A percentile compares a stretch with the other conserved stretches of the same genome.
Evolutionary conservation across 345 rosid species (phyloP).

Genomic region (Melastoma malabathricum): DNA sequence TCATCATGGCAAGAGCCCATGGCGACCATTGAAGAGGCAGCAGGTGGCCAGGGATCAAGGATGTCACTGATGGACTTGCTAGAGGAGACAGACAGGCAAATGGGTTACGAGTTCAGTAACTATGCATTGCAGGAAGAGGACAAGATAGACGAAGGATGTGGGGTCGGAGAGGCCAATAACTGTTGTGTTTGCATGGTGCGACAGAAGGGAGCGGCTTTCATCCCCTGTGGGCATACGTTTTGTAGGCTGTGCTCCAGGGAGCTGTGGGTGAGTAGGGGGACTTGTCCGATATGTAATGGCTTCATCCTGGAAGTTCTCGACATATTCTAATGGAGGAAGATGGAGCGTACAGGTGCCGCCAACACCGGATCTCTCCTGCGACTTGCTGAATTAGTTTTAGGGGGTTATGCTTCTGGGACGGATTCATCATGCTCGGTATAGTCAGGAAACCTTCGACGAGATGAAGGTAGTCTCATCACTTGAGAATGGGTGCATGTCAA

Average conservation of each 20-base stretch:
- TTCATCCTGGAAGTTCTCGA: slow-evolving; percentile 75
- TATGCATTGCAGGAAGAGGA: slow-evolving; percentile 32
- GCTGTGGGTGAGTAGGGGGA: slow-evolving; percentile 78
- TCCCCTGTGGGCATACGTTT: slow-evolving; percentile 87
- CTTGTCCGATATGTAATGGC: slow-evolving; percentile 79
- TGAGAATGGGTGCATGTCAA: too few species aligned
- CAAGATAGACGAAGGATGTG: slow-evolving; percentile 16
- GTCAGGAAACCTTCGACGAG: too few species aligned
- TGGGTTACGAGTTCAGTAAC: slow-evolving; percentile 47
- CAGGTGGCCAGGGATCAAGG: slow-evolving; percentile 26
- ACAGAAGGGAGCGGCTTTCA: slow-evolving; percentile 72
- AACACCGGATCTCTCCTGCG: not conserved
- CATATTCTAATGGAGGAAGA: slow-evolving; percentile 30
- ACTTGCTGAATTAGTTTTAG: not conserved
- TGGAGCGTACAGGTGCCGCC: too few species aligned
- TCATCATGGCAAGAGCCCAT: slow-evolving; percentile 53
- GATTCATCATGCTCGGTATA: too few species aligned
- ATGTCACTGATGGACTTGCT: slow-evolving; percentile 84
- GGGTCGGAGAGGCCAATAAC: slow-evolving; percentile 28
- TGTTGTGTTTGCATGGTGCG: slow-evolving; percentile 87
- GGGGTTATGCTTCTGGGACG: too few species aligned
- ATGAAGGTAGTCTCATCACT: too few species aligned
- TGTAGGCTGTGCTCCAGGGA: slow-evolving; percentile 92
- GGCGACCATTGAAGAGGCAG: slow-evolving; percentile 8
- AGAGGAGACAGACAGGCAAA: slow-evolving; percentile 66